Percentiles rank a stretch among this genome's conserved stretches.
phyloP scores from a whole-genome alignment of 371 early-diverging fungal species.

The Capillidium rhysosporum region DNA sequence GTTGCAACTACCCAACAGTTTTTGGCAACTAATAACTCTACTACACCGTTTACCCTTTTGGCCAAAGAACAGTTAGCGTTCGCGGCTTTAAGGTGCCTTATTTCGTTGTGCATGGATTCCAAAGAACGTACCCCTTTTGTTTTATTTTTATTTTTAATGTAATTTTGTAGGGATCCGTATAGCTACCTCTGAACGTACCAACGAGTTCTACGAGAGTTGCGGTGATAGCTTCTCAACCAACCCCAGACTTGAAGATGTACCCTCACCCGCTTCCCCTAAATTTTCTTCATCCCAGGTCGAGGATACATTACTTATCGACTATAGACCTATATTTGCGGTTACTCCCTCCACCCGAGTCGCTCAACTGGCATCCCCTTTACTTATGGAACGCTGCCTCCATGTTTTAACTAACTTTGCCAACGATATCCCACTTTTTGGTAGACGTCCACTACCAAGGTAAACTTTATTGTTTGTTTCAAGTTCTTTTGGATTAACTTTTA shows the following conservation, averaged over 20 bases:
- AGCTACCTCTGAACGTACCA: no score
- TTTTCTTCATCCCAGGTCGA: no score
- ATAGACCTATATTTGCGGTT: background rate
- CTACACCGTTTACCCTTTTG: background rate
- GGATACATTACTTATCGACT: background rate
- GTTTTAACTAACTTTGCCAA: conserved; percentile 43
- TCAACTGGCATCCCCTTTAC: conserved; percentile 34
- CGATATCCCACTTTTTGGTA: conserved; percentile 54
- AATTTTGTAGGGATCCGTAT: no score
- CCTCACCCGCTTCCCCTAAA: no score
- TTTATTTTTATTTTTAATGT: no score
- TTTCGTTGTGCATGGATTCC: background rate
- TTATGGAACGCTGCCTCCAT: conserved; percentile 44
- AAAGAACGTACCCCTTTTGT: background rate
- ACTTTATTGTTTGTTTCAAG: conserved; percentile 20
- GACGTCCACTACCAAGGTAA: conserved; percentile 59
- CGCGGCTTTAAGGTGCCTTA: background rate
- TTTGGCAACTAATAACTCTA: background rate
- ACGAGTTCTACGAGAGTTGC: no score
- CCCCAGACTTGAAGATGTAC: background rate
- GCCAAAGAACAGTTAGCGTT: conserved; percentile 3
- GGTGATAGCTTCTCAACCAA: background rate
- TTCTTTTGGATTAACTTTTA: background rate
- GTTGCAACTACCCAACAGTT: no score
- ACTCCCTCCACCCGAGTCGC: conserved; percentile 35